A percentile compares a stretch with the other conserved stretches of the same genome.
phyloP scores from a whole-genome alignment of 2,329 filamentous ascomycete genomes.

The Stagonosporopsis vannaccii region DNA sequence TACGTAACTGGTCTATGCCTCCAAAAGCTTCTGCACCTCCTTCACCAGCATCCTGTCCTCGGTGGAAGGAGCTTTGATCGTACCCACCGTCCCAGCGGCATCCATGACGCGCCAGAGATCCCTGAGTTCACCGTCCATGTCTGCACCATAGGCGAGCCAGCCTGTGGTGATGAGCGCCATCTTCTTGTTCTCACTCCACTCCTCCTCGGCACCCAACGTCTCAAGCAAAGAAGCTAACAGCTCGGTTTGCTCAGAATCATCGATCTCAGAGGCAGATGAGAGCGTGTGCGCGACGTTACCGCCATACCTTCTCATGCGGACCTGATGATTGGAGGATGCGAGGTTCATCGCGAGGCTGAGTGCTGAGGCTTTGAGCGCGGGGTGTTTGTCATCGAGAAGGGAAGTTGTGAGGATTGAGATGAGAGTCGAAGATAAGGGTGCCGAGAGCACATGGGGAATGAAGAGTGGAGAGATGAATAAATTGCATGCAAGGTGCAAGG shows the following conservation, averaged over 20 bases:
- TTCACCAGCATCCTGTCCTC: constrained; percentile 45
- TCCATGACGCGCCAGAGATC: constrained; percentile 83
- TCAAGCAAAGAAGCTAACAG: constrained; percentile 82
- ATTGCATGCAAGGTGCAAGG: constrained; percentile 84
- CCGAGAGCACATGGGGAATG: constrained; percentile 65
- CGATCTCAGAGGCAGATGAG: constrained; percentile 53
- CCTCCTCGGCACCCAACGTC: constrained; percentile 64
- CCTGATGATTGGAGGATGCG: constrained; percentile 71
- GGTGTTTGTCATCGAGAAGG: constrained; percentile 78
- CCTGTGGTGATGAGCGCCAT: constrained; percentile 80
- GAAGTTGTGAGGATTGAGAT: constrained; percentile 78
- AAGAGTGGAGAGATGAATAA: constrained; percentile 80
- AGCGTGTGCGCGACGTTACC: constrained; percentile 25
- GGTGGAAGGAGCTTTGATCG: constrained; percentile 30
- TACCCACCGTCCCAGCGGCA: constrained; percentile 67
- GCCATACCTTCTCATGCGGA: constrained; percentile 63
- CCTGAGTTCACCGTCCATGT: constrained; percentile 74
- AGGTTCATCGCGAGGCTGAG: constrained; percentile 87
- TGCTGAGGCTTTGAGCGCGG: constrained; percentile 79
- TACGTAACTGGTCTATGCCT: constrained; percentile 22
- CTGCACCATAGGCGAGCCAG: constrained; percentile 74
- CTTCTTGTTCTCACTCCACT: constrained; percentile 72
- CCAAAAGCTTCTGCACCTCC: constrained; percentile 45
- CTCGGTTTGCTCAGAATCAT: constrained; percentile 78
- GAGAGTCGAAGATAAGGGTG: constrained; percentile 59